phyloP scores from a whole-genome alignment of 371 early-diverging fungal species.

The Amoeboaphelidium occidentale region DNA sequence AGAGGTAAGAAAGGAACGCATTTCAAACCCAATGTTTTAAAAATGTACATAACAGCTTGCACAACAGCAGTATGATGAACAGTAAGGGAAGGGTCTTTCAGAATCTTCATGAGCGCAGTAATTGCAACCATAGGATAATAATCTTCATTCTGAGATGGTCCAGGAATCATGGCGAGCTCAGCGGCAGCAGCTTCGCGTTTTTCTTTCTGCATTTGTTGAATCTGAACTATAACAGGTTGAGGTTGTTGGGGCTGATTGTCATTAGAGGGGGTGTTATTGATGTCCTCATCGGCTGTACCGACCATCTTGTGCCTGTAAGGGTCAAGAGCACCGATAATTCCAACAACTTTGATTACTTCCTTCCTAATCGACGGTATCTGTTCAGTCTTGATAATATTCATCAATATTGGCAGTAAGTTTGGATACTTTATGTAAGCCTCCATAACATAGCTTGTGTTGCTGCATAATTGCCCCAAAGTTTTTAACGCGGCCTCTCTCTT shows the following conservation, averaged over 20 bases:
- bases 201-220: background rate
- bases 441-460: conserved; percentile 68
- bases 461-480: conserved; percentile 56
- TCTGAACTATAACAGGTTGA: background rate
- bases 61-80: conserved; percentile 65
- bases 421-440: conserved; percentile 79
- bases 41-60: conserved; percentile 77
- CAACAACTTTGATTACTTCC: conserved; percentile 69
- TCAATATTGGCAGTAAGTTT: conserved; percentile 43
- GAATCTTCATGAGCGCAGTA: conserved; percentile 63
- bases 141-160: conserved; percentile 39
- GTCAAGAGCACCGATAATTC: conserved; percentile 85
- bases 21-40: conserved; percentile 51
- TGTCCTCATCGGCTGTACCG: background rate
- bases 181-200: conserved; percentile 27
- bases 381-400: conserved; percentile 62
- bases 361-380: conserved; percentile 35
- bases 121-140: conserved; percentile 74
- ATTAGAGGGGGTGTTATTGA: no score
- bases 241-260: no score
- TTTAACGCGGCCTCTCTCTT: conserved; percentile 72
- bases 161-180: conserved; percentile 29
- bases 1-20: conserved; percentile 28
- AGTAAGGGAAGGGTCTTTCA: conserved; percentile 53
- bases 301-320: conserved; percentile 65